phyloP scores from a whole-genome alignment of 495 filamentous ascomycete species.

The Aspergillus incahuasiensis region DNA sequence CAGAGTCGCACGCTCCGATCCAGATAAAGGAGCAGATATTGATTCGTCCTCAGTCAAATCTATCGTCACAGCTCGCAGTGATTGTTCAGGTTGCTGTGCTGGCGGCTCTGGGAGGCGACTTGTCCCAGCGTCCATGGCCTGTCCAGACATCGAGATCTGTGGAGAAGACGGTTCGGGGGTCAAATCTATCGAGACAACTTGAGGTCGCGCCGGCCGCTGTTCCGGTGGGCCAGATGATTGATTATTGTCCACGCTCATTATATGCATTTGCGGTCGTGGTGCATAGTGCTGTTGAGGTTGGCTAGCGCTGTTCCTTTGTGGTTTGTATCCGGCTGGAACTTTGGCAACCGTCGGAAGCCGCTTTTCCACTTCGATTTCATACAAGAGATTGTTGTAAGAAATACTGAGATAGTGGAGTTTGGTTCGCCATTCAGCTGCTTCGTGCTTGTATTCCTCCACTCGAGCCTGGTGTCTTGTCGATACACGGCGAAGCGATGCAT shows the following conservation, averaged over 20 bases:
- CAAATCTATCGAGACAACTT: not conserved
- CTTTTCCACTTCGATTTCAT: slow-evolving; percentile 19
- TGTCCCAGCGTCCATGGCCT: not conserved
- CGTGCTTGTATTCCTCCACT: slow-evolving; percentile 20
- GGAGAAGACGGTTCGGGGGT: not conserved
- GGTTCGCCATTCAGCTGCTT: slow-evolving; percentile 21
- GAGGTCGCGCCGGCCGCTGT: not conserved
- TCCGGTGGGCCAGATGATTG: not conserved
- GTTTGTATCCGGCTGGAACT: slow-evolving; percentile 18
- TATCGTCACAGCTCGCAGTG: slow-evolving; percentile 15
- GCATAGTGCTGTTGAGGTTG: not conserved
- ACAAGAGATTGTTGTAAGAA: slow-evolving; percentile 24
- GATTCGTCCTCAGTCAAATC: slow-evolving; percentile 21
- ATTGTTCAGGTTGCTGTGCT: not conserved
- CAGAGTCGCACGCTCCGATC: slow-evolving; percentile 10
- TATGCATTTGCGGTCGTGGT: not conserved
- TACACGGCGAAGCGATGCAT: slow-evolving; percentile 20
- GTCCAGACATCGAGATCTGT: not conserved
- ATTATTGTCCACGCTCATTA: not conserved
- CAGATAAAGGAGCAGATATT: slow-evolving; percentile 1
- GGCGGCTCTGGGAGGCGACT: not conserved
- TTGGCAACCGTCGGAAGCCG: slow-evolving; percentile 13
- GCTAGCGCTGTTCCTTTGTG: slow-evolving; percentile 14
- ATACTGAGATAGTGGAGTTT: slow-evolving; percentile 15
- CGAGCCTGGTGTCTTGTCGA: slow-evolving; percentile 17